Percentiles rank a stretch among this genome's conserved stretches.
These are phyloP conservation scores for Lasiodiplodia hormozganensis DNA, from an alignment of 2,329 filamentous ascomycete species.

Conservation along the genomic window DNA sequence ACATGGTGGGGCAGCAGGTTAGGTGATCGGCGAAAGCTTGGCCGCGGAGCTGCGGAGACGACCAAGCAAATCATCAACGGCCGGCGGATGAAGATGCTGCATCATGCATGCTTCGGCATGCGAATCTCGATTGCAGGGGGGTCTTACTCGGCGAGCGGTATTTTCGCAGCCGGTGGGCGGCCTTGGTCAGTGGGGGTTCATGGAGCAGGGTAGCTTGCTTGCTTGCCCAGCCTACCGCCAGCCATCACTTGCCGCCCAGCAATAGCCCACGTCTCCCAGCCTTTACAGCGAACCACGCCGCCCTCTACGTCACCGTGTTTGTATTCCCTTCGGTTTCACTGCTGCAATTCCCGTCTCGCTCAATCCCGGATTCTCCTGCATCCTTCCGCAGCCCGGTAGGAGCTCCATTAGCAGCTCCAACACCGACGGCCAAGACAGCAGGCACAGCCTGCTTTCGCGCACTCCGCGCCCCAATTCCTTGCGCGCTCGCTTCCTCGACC, in stretches of 20 bases:
- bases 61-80: conserved; percentile 2
- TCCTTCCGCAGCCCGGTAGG: neutral
- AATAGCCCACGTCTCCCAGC: neutral
- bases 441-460: neutral
- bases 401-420: neutral
- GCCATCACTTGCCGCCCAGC: neutral
- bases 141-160: neutral
- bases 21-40: conserved; percentile 23
- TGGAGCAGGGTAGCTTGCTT: neutral
- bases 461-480: too few species aligned
- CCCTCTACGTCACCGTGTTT: neutral
- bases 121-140: conserved; percentile 21
- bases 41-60: conserved; percentile 7
- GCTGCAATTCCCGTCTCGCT: neutral
- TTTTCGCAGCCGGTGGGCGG: neutral
- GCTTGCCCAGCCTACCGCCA: neutral
- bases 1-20: neutral
- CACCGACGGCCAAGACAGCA: neutral
- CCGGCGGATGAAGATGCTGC: neutral
- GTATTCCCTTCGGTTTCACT: neutral
- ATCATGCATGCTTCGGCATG: neutral
- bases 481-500: too few species aligned
- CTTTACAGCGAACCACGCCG: too few species aligned
- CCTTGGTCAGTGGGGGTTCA: neutral
- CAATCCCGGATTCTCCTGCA: neutral